Conservation (phyloP, 1,284 basidiomycete genomes). For the Apiotrichum mycotoxinovorans region DNA sequence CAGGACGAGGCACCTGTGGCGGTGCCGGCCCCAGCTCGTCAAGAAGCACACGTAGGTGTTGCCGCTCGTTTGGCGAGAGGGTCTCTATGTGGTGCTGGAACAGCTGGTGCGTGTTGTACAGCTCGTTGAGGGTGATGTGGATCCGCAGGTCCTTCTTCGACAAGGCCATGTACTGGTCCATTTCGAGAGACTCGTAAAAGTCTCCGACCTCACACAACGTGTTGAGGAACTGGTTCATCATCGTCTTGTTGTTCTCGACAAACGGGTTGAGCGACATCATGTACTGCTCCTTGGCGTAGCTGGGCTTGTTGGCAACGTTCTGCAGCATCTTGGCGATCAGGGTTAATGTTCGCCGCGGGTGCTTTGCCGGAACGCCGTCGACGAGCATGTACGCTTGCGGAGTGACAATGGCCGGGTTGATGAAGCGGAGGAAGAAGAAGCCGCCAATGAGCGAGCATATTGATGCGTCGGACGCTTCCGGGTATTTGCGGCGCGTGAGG, state of each 20-base stretch:
- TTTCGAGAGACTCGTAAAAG: slow-evolving; percentile 98
- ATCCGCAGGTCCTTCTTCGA: slow-evolving; percentile 98
- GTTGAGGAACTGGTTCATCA: slow-evolving; percentile 96
- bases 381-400: slow-evolving; percentile 99
- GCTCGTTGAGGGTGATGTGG: slow-evolving; percentile 97
- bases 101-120: slow-evolving; percentile 96
- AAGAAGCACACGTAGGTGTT: slow-evolving; percentile 90
- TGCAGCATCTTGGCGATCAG: slow-evolving; percentile 99
- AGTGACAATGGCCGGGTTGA: slow-evolving; percentile 99
- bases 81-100: slow-evolving; percentile 93
- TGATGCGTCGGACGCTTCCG: slow-evolving; percentile 93
- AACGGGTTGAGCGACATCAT: slow-evolving; percentile 99
- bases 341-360: slow-evolving; percentile 91
- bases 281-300: slow-evolving; percentile 94
- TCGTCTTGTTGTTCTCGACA: slow-evolving; percentile 94
- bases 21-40: slow-evolving; percentile 93
- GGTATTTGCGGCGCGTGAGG: slow-evolving; percentile 95
- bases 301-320: slow-evolving; percentile 97
- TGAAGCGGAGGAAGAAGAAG: slow-evolving; percentile 99
- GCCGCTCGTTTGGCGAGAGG: slow-evolving; percentile 95
- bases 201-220: slow-evolving; percentile 96
- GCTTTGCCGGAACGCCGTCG: slow-evolving; percentile 93
- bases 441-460: slow-evolving; percentile 98
- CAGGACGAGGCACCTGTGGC: slow-evolving; percentile 90
- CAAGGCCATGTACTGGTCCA: slow-evolving; percentile 99